phyloP scores from a whole-genome alignment of 2,329 filamentous ascomycete species.

The Penicillium sp. region DNA sequence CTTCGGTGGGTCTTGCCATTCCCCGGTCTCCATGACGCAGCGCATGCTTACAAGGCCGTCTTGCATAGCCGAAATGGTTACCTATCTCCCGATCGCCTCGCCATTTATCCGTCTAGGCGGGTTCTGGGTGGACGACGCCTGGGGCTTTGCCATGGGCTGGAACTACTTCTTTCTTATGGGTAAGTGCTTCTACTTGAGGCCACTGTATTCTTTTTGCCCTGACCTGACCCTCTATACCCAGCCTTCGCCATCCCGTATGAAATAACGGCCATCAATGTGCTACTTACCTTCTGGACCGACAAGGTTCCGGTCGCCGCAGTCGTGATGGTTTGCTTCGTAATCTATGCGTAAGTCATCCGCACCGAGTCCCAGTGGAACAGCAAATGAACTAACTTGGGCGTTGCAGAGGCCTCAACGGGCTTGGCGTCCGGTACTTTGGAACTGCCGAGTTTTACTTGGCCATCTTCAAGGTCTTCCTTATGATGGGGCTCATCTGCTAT shows the following conservation, averaged over 20 bases:
- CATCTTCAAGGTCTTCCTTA: constrained; percentile 41
- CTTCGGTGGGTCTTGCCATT: constrained; percentile 15
- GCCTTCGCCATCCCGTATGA: constrained; percentile 8
- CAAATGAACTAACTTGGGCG: background rate
- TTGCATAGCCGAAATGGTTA: constrained; percentile 30
- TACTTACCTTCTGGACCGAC: constrained; percentile 16
- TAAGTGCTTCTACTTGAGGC: background rate
- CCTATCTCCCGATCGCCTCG: constrained; percentile 29
- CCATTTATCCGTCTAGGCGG: constrained; percentile 27
- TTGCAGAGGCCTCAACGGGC: constrained; percentile 35
- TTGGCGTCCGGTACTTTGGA: constrained; percentile 46
- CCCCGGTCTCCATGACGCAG: background rate
- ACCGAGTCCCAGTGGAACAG: background rate
- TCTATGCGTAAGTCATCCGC: constrained; percentile 31
- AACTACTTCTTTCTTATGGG: constrained; percentile 29
- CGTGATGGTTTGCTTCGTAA: constrained; percentile 37
- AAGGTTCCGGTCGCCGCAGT: constrained; percentile 32
- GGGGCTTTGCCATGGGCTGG: constrained; percentile 31
- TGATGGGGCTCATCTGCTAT: constrained; percentile 31
- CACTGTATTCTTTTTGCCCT: background rate
- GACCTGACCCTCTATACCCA: background rate
- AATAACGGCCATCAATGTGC: constrained; percentile 13
- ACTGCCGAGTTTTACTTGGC: constrained; percentile 50
- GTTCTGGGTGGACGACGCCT: constrained; percentile 30
- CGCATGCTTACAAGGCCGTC: background rate